phyloP scores from a whole-genome alignment of 1,139 yeast genomes.

The Hansenula lynferdii region DNA sequence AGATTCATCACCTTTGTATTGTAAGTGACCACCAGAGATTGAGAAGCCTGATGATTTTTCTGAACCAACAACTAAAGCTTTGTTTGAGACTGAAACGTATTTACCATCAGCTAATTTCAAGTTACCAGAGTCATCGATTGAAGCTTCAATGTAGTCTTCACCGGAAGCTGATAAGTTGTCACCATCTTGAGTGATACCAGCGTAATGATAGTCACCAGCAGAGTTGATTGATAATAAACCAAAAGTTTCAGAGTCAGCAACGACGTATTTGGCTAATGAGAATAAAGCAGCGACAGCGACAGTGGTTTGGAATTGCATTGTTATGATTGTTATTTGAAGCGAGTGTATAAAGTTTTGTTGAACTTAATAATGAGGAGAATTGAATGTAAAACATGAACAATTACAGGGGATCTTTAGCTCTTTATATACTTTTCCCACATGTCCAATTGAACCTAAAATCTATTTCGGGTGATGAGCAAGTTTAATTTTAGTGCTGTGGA shows the following conservation, averaged over 20 bases:
- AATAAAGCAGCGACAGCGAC: constrained; percentile 7
- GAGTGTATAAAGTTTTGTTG: not conserved
- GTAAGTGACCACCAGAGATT: constrained; percentile 21
- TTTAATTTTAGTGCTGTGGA: no score
- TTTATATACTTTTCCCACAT: no score
- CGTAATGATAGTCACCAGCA: constrained; percentile 27
- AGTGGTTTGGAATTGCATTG: constrained; percentile 4
- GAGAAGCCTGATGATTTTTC: constrained; percentile 26
- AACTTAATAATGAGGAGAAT: not conserved
- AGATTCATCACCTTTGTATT: constrained; percentile 19
- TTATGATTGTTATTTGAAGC: not conserved
- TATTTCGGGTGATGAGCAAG: no score
- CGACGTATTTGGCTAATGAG: constrained; percentile 20
- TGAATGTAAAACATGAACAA: not conserved
- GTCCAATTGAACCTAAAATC: no score
- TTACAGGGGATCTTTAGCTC: not conserved
- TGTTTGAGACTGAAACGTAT: constrained; percentile 22
- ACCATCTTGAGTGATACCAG: constrained; percentile 14
- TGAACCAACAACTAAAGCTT: constrained; percentile 17
- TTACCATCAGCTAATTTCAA: constrained; percentile 23
- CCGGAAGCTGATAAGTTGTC: constrained; percentile 11
- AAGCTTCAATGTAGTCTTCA: constrained; percentile 13
- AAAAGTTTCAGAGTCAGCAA: constrained; percentile 30
- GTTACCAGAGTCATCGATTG: constrained; percentile 27
- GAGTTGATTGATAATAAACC: constrained; percentile 28